A percentile compares a stretch with the other conserved stretches of the same genome.
phyloP scores from a whole-genome alignment of 192 early-diverging fungal species.

The Glomus cerebriforme region DNA sequence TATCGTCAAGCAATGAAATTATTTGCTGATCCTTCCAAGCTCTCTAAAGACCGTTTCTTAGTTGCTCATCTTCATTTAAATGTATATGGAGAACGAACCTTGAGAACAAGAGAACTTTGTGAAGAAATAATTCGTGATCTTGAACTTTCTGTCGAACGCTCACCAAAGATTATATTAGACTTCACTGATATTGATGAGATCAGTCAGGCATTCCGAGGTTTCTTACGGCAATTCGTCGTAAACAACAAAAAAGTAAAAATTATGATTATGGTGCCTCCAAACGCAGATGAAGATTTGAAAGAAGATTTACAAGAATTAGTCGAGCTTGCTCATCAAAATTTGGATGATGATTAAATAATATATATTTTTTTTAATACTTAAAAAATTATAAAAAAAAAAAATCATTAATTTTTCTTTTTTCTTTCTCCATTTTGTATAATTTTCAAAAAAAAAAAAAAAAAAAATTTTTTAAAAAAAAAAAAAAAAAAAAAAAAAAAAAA shows the following conservation, averaged over 20 bases:
- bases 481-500: not conserved
- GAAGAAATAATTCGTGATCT: constrained; percentile 33
- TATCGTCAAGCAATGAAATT: constrained; percentile 32
- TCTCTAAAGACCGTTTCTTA: constrained; percentile 24
- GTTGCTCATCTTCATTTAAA: constrained; percentile 13
- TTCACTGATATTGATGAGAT: constrained; percentile 19
- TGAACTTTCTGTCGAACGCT: constrained; percentile 26
- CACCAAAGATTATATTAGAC: constrained; percentile 30
- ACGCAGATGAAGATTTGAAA: constrained; percentile 25
- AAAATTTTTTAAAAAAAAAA: not conserved
- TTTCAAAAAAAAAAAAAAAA: not conserved
- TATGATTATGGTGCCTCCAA: constrained; percentile 28
- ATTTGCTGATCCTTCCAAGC: constrained; percentile 17
- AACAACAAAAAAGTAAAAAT: constrained; percentile 16
- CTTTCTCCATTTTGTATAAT: not conserved
- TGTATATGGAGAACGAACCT: constrained; percentile 24
- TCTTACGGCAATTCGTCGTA: constrained; percentile 17
- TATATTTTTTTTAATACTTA: not conserved
- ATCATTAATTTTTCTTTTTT: not conserved
- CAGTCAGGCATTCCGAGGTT: constrained; percentile 31
- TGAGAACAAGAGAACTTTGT: constrained; percentile 30
- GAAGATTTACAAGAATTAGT: constrained; percentile 30
- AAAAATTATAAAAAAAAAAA: not conserved
- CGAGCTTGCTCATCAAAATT: constrained; percentile 11
- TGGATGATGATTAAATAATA: not conserved